phyloP scores from a whole-genome alignment of 192 early-diverging fungal species.

The Backusella australiensis region DNA sequence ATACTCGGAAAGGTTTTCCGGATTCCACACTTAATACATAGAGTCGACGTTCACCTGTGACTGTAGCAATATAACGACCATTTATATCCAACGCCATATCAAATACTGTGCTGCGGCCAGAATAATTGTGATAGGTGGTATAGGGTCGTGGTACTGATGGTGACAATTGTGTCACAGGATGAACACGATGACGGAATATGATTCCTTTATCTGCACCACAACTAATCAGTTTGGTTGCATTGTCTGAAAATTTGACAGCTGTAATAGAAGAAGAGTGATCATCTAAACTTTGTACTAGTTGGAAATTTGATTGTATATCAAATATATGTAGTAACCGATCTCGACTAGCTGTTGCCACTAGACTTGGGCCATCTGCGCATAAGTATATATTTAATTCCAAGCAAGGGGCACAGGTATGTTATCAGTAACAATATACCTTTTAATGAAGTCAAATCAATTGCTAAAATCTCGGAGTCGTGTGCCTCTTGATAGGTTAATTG shows the following conservation, averaged over 20 bases:
- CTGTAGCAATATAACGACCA: slow-evolving; percentile 55
- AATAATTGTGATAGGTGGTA: slow-evolving; percentile 65
- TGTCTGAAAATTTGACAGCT: slow-evolving; percentile 61
- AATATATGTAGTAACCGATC: slow-evolving; percentile 80
- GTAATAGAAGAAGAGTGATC: slow-evolving; percentile 87
- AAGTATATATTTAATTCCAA: too few relatives aligned
- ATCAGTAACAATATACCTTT: background rate
- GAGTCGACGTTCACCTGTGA: slow-evolving; percentile 70
- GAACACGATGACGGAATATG: slow-evolving; percentile 56
- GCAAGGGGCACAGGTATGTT: background rate
- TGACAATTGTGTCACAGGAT: slow-evolving; percentile 35
- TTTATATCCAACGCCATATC: slow-evolving; percentile 65
- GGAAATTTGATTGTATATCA: slow-evolving; percentile 54
- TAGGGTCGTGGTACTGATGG: slow-evolving; percentile 26
- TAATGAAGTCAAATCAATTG: slow-evolving; percentile 65
- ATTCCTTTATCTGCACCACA: slow-evolving; percentile 83
- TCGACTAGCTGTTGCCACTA: slow-evolving; percentile 72
- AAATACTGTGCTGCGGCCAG: slow-evolving; percentile 67
- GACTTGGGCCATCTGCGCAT: slow-evolving; percentile 34
- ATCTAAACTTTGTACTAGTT: slow-evolving; percentile 74
- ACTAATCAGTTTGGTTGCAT: slow-evolving; percentile 67
- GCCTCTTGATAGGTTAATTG: slow-evolving; percentile 68
- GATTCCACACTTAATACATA: slow-evolving; percentile 57
- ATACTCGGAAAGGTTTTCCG: slow-evolving; percentile 63
- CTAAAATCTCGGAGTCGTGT: slow-evolving; percentile 75